Evolutionary conservation across 2,329 filamentous ascomycete genomes (phyloP), one percentile per base, ranked within the genome.

Genomic region (Cercospora brassicicola): DNA sequence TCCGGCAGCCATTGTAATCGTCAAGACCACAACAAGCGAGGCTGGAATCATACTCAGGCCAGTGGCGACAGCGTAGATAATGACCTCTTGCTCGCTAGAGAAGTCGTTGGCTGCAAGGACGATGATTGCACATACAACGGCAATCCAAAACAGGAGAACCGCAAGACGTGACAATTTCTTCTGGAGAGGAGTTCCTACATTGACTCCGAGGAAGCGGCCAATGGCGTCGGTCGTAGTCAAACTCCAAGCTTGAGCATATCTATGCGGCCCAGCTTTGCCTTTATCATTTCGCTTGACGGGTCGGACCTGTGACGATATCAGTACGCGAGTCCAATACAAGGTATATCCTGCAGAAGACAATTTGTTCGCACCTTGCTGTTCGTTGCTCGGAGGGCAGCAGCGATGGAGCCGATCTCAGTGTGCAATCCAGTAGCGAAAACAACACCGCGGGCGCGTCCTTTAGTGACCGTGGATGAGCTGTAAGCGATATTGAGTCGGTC

Each of bases 151-250:
- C 1, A 96, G 86, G 2, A 92, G 78, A 57, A 94, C 88, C 20
- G 93, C 92, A 74, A 97, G 90, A 79, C 93, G 93, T 82, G 91
- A 92, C 62, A 96, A 84, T 76, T 92, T 94, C 71, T 90, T 89
- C 81, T 96, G 92, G 53, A 97, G 83, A 0, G 93, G 93, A 1
- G 93, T 96, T 59, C 93, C 92, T 64, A 91, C 85, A 64, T 87
- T 89, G 67, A 91, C 84, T 62, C 90, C 89, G 5, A 91, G 82
- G 74, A 91, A 90, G 30, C 84, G 82, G 3, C 87, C 88, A 66
- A 89, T 78, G 4, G 84, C 85, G 76, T 89, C 87, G 10, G 82
- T 84, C 42, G 84, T 76, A 2, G 87, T 89, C 39, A 83, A 78
- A 28, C 81, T 78, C 61, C 81, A 79, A 4, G 85, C 86, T 71